A percentile compares a stretch with the other conserved stretches of the same genome.
Conservation (phyloP, 805 yeast species). For the Hyphopichia homilentoma region DNA sequence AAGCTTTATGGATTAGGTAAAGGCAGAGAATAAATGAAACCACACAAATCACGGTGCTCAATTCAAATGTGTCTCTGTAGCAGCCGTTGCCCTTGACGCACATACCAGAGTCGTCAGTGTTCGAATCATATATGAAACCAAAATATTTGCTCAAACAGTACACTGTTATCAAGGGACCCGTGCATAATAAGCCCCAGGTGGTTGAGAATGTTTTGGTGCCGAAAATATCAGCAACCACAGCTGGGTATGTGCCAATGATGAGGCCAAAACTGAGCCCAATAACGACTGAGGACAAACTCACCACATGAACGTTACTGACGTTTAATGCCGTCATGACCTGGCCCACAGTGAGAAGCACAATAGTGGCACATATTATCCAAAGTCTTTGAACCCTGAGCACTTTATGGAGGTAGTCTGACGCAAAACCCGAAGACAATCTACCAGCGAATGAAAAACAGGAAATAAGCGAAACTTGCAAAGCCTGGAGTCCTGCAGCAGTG, state of each 20-base stretch:
- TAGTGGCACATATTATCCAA: conserved; percentile 57
- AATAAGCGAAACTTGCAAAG: conserved; percentile 65
- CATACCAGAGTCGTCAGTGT: conserved; percentile 36
- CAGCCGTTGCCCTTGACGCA: conserved; percentile 37
- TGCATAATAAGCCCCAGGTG: conserved; percentile 70
- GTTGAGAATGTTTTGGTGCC: conserved; percentile 69
- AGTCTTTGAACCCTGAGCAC: conserved; percentile 52
- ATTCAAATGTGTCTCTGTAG: conserved; percentile 33
- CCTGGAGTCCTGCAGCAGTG: conserved; percentile 48
- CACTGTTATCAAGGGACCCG: conserved; percentile 61
- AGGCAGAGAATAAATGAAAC: conserved; percentile 19
- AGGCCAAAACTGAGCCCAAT: conserved; percentile 70
- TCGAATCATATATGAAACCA: conserved; percentile 51
- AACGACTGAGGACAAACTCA: conserved; percentile 49
- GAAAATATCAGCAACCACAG: conserved; percentile 67
- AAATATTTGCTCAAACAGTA: conserved; percentile 52
- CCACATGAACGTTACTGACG: conserved; percentile 24
- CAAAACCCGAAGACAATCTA: conserved; percentile 59
- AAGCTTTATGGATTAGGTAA: conserved; percentile 13
- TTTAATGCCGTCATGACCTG: conserved; percentile 32
- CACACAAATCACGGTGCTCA: conserved; percentile 27
- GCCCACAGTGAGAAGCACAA: conserved; percentile 29
- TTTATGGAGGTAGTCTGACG: conserved; percentile 58
- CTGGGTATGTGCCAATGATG: conserved; percentile 71
- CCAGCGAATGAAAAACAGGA: conserved; percentile 67